Conservation (phyloP, 2,329 filamentous ascomycete species). For the Paradendryphiella salina region DNA sequence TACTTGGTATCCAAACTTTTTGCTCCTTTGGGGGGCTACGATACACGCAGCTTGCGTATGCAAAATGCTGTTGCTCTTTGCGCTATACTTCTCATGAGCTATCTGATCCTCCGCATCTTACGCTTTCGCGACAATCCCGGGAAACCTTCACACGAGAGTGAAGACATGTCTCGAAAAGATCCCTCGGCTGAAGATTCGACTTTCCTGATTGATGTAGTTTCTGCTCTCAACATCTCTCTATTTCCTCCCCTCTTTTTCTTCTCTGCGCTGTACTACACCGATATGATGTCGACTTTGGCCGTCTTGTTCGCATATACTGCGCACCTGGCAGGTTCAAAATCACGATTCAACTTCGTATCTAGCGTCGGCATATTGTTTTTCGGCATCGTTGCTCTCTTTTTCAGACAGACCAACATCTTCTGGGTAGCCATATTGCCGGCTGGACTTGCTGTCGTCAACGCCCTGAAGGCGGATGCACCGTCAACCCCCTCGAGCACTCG, state of each 20-base stretch:
- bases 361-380: constrained; percentile 49
- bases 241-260: constrained; percentile 97
- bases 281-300: constrained; percentile 76
- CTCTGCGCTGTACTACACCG: constrained; percentile 91
- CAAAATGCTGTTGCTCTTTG: constrained; percentile 47
- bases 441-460: constrained; percentile 48
- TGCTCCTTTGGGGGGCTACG: constrained; percentile 47
- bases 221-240: constrained; percentile 75
- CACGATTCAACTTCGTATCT: constrained; percentile 18
- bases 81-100: constrained; percentile 39
- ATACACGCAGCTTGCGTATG: constrained; percentile 43
- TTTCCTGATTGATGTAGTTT: constrained; percentile 54
- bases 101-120: constrained; percentile 28
- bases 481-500: neutral
- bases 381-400: constrained; percentile 69
- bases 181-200: constrained; percentile 36
- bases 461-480: constrained; percentile 25
- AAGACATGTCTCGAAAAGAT: neutral
- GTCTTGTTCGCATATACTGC: constrained; percentile 71
- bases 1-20: constrained; percentile 50
- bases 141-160: neutral
- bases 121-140: constrained; percentile 8
- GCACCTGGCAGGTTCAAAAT: constrained; percentile 39
- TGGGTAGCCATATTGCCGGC: constrained; percentile 84
- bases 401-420: constrained; percentile 95